phyloP scores from a whole-genome alignment of 352 stramenopile species.

The Phytopythium sindhum region DNA sequence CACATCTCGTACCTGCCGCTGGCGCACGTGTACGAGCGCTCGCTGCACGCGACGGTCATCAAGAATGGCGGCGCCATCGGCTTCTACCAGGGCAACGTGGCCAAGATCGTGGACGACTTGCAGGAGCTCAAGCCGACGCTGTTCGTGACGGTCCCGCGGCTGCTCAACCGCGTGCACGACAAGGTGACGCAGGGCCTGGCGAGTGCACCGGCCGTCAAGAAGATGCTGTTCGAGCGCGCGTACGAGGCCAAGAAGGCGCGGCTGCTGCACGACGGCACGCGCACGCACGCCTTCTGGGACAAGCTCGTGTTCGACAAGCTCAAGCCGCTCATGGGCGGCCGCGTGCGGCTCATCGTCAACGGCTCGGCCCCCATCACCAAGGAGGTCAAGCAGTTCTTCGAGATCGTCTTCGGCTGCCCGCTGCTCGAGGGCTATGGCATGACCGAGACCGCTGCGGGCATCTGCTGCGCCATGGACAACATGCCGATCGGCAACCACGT shows the following conservation, averaged over 20 bases:
- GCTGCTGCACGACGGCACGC: slow-evolving; percentile 33
- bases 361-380: slow-evolving; percentile 92
- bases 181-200: slow-evolving; percentile 71
- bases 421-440: slow-evolving; percentile 94
- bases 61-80: slow-evolving; percentile 75
- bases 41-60: slow-evolving; percentile 49
- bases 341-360: slow-evolving; percentile 89
- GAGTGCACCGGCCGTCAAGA: slow-evolving; percentile 73
- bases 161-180: slow-evolving; percentile 95
- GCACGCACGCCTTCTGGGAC: slow-evolving; percentile 89
- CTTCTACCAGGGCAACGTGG: slow-evolving; percentile 89
- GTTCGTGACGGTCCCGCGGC: slow-evolving; percentile 88
- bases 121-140: slow-evolving; percentile 84
- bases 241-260: slow-evolving; percentile 67
- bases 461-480: slow-evolving; percentile 56
- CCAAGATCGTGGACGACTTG: slow-evolving; percentile 90
- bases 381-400: slow-evolving; percentile 93
- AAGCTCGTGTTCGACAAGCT: slow-evolving; percentile 95
- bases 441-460: slow-evolving; percentile 88
- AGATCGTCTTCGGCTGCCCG: slow-evolving; percentile 82
- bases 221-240: slow-evolving; percentile 85
- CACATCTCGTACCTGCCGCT: slow-evolving; percentile 93
- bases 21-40: slow-evolving; percentile 93
- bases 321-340: slow-evolving; percentile 87
- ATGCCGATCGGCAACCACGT: slow-evolving; percentile 80